Evolutionary conservation across 441 rosid species (phyloP).

Genomic region (Arabidopsis lyrata): DNA sequence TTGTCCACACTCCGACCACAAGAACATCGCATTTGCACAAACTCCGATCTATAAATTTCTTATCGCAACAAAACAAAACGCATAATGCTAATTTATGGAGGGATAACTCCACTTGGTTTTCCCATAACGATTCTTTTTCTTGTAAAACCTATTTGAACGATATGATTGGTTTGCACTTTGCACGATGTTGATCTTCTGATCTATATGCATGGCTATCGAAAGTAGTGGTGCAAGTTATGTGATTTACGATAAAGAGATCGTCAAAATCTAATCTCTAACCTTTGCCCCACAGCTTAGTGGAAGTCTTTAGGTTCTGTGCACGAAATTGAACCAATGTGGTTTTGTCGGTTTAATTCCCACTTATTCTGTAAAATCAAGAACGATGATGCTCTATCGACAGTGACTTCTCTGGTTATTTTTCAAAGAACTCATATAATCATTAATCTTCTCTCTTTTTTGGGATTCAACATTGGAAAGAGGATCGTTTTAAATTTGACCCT

Average conservation of each 20-base stretch:
- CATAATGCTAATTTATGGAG: neutral
- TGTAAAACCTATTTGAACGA: neutral
- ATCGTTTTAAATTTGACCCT: conserved; percentile 7
- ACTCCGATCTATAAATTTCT: conserved; percentile 22
- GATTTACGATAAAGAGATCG: conserved; percentile 25
- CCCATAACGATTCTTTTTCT: neutral
- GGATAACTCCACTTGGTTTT: neutral
- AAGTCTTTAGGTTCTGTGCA: conserved; percentile 22
- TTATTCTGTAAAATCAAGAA: conserved; percentile 15
- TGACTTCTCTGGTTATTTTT: conserved; percentile 33
- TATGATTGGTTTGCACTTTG: neutral
- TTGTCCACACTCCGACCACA: conserved; percentile 36
- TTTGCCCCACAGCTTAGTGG: conserved; percentile 44
- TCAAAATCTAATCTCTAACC: conserved; percentile 33
- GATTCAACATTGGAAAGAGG: conserved; percentile 8
- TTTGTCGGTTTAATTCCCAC: conserved; percentile 42
- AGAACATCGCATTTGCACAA: conserved; percentile 36
- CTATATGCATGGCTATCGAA: conserved; percentile 31
- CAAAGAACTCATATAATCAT: conserved; percentile 13
- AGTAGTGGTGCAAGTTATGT: conserved; percentile 28
- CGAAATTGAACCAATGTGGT: conserved; percentile 37
- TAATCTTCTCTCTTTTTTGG: neutral
- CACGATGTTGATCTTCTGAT: neutral
- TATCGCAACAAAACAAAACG: conserved; percentile 27
- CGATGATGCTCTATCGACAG: conserved; percentile 31